Conservation (phyloP, 2,329 filamentous ascomycete species). For the Rutstroemia sp. region DNA sequence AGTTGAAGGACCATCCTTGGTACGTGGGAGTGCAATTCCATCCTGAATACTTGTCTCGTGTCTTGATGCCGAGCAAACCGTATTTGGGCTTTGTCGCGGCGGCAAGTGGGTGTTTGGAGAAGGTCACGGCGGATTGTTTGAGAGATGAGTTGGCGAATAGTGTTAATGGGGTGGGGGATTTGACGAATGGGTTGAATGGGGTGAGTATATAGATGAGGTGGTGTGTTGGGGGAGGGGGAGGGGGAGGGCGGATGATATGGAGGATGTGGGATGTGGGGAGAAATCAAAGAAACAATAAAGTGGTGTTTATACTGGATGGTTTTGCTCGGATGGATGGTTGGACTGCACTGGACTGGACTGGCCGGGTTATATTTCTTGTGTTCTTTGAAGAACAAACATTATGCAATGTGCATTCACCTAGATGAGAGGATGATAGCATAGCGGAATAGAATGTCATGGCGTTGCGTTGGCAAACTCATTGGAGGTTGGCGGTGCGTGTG, state of each 20-base stretch:
- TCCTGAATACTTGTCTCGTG: constrained; percentile 75
- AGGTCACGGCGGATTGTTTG: constrained; percentile 17
- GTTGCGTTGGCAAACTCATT: too few relatives aligned
- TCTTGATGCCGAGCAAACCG: constrained; percentile 64
- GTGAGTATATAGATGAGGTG: constrained; percentile 3
- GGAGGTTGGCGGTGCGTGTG: too few relatives aligned
- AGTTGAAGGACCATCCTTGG: constrained; percentile 76
- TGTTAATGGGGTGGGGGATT: constrained; percentile 1
- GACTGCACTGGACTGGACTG: neutral
- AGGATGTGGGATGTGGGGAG: too few relatives aligned
- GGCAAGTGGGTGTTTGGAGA: constrained; percentile 33
- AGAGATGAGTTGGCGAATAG: constrained; percentile 1
- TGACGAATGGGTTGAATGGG: constrained; percentile 5
- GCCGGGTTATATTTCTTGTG: too few relatives aligned
- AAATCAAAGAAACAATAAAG: too few relatives aligned
- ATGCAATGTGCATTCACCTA: too few relatives aligned
- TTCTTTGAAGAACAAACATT: too few relatives aligned
- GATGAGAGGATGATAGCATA: too few relatives aligned
- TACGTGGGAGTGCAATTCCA: constrained; percentile 86
- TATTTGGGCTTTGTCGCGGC: constrained; percentile 84
- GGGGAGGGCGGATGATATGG: too few relatives aligned
- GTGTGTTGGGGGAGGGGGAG: too few relatives aligned
- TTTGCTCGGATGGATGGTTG: neutral
- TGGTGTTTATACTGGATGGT: neutral
- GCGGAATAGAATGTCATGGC: too few relatives aligned